phyloP scores from a whole-genome alignment of 176 grass and related monocot species.

The Oryza coarctata region DNA sequence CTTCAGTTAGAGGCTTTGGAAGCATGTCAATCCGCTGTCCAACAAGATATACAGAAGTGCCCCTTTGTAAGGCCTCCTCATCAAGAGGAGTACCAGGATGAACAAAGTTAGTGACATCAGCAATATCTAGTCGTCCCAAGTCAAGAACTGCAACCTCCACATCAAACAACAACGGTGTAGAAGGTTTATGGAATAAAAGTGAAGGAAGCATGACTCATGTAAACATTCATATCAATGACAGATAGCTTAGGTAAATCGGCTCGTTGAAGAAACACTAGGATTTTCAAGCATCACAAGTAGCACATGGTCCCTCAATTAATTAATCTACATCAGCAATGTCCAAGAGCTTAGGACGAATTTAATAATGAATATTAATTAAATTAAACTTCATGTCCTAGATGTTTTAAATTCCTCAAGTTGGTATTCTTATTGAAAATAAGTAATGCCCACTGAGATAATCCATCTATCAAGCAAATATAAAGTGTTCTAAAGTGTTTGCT shows the following conservation, averaged over 20 bases:
- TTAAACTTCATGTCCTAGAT: background rate
- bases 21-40: constrained; percentile 99
- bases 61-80: constrained; percentile 83
- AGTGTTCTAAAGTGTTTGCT: constrained; percentile 15
- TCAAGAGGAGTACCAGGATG: constrained; percentile 90
- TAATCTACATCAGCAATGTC: background rate
- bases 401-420: background rate
- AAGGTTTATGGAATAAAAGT: background rate
- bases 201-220: background rate
- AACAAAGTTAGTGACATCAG: constrained; percentile 99
- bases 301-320: background rate
- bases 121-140: constrained; percentile 73
- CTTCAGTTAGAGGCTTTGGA: constrained; percentile 98
- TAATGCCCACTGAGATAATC: background rate
- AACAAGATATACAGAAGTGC: constrained; percentile 99
- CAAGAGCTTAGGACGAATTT: background rate
- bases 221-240: background rate
- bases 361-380: background rate
- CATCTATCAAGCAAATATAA: constrained; percentile 7
- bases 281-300: constrained; percentile 22
- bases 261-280: background rate
- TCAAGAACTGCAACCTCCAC: constrained; percentile 43
- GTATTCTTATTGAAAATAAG: constrained; percentile 1
- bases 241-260: background rate
- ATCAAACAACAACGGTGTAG: background rate